Conservation (phyloP, 768 basidiomycete species). For the Sporobolomyces roseus region DNA sequence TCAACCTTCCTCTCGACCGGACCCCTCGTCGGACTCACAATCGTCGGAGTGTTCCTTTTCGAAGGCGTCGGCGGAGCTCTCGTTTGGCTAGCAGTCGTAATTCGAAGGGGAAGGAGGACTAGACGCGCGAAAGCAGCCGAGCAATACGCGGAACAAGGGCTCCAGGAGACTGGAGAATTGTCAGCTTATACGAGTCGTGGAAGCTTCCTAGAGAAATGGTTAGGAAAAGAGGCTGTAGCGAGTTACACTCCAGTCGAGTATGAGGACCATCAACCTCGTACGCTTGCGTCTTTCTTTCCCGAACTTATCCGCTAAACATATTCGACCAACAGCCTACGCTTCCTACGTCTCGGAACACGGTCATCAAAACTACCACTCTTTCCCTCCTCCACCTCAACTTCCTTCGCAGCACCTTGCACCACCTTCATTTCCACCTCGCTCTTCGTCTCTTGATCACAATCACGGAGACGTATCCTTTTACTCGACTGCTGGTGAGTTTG, state of each 20-base stretch:
- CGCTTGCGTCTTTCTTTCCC: background rate
- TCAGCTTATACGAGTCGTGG: background rate
- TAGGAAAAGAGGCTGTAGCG: background rate
- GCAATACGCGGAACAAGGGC: too few relatives aligned
- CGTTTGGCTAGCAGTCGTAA: background rate
- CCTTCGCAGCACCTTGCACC: background rate
- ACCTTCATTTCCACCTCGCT: background rate
- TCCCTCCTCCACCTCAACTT: background rate
- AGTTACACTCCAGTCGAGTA: conserved; percentile 10
- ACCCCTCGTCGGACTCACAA: conserved; percentile 6
- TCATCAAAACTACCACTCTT: background rate
- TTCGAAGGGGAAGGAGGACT: too few relatives aligned
- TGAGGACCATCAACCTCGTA: background rate
- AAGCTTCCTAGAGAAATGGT: conserved; percentile 10
- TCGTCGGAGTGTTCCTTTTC: background rate
- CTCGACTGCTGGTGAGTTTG: background rate
- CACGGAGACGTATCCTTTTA: conserved; percentile 3
- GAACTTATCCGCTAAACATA: too few relatives aligned
- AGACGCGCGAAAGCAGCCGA: background rate
- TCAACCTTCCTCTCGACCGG: background rate
- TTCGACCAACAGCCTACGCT: conserved; percentile 6
- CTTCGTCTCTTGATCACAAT: background rate
- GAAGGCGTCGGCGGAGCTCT: background rate
- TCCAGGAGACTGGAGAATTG: background rate
- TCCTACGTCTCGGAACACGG: background rate